Base-by-base conservation (phyloP, 192 early-diverging fungal genomes). In the Umbelopsis vinacea region DNA sequence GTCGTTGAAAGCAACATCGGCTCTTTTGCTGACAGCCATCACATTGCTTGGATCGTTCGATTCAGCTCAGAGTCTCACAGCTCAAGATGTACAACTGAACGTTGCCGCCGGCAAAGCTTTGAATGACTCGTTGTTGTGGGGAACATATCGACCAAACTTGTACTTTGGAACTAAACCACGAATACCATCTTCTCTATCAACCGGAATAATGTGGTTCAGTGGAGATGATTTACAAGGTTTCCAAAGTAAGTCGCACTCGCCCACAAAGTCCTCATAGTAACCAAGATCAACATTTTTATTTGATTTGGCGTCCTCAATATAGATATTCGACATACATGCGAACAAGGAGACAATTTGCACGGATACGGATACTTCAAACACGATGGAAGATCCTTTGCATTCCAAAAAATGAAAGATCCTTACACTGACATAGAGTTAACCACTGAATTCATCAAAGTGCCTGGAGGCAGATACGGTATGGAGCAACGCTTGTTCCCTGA, bases 161-260 rank as follows among this genome's bases (percentile, higher is more conserved):
- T 98, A 97, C 80, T 95, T 98, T 87, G 96, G 96, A 46, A 92
- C 91, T 1, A 87, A 93, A 0, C 90, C 94, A 15, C 90, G 94
- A 50, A 63, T 89, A 33, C 83, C 92, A 0, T 83, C 93, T 46
- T 87, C 92, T 4, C 75, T 98, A n/a, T 82, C 94, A 78, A 92
- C 92, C 23, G 94, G 96, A 8, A 84, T 98, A n/a, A 93, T 95
- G 90, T 97, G 96, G 96, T 95, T 93, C 82, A 92, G 92, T 19
- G 77, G 82, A 5, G 85, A 89, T 40, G 74, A 88, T 48, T 85
- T 79, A 67, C 77, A 82, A 45, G 82, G 87, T 22, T 80, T 86
- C 54, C 75, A 89, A 47, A 71, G 86, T 86, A 82, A 76, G 69
- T 68, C 19, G 11, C 6, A 11, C 40, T 11, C 11, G 40, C 11